Base-by-base conservation (phyloP, 495 filamentous ascomycete species). In the Saxophila tyrrhenica region DNA sequence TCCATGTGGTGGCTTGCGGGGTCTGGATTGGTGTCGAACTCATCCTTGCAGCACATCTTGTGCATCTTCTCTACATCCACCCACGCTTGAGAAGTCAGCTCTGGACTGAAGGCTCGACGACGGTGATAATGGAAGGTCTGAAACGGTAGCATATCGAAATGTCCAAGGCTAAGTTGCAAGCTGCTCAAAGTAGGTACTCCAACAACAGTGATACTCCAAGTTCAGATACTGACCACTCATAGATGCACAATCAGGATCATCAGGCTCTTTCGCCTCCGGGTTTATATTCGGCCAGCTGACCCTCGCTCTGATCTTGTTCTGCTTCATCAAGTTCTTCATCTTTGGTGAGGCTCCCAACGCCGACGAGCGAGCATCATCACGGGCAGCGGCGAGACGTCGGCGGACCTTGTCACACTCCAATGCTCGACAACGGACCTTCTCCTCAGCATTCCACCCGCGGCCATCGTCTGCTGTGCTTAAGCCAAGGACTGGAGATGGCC, bases 311-410 rank as follows among this genome's bases (percentile, higher is more conserved):
- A 72, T 97, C 52, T 80, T 97, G 55, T 87, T 87, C 48, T 84
- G 83, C 59, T 98, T 98, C 73, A 98, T 98, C 70, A 95, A 94
- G 70, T 98, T 95, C 79, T 98, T 98, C 81, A 95, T 98, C 69
- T 97, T 98, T 63, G 92, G 92, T 62, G 91, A 98, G 64, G 78
- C 87, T 24, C 88, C 91, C 0, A 85, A 84, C 0, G 78, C 88
- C 39, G 89, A 92, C 43, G 81, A 84, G 25, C 78, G 81, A 1
- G 81, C 82, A 11, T 67, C 82, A 5, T 67, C 77, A 43, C 82
- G 84, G 47, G 84, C 85, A 22, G 78, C 85, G 45, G 80, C 86
- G 57, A 80, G 82, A 43, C 76, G 79, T 48, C 75, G 76, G 2
- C 71, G 78, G 47, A 86, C 75, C 56, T 73, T 83, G 38, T 83